Percentiles rank a stretch among this genome's conserved stretches.
Conservation (phyloP, 164 flowering plant genomes). For the Liquidambar formosana region DNA sequence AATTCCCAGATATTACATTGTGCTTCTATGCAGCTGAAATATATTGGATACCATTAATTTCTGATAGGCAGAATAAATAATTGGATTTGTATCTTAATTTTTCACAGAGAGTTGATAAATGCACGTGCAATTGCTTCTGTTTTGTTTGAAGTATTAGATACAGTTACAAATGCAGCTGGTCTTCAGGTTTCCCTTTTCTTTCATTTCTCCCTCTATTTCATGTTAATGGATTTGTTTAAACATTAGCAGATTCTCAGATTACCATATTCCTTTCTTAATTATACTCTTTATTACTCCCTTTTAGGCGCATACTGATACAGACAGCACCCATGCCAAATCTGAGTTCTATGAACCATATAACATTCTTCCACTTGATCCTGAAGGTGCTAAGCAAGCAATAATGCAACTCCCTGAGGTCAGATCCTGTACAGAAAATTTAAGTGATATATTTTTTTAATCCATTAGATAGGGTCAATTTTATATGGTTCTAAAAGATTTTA, state of each 20-base stretch:
- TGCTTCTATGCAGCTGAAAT: neutral
- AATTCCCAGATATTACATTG: neutral
- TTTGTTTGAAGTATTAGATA: conserved; percentile 61
- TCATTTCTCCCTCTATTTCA: neutral
- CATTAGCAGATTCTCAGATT: neutral
- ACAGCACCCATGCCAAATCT: conserved; percentile 40
- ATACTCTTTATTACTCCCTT: neutral
- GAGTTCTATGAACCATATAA: conserved; percentile 62
- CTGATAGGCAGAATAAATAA: neutral
- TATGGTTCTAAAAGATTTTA: neutral
- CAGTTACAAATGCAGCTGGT: conserved; percentile 55
- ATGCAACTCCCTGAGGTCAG: conserved; percentile 92
- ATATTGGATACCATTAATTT: neutral
- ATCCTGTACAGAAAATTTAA: conserved; percentile 6
- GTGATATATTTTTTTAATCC: neutral
- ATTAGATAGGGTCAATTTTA: neutral
- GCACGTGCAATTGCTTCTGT: conserved; percentile 71
- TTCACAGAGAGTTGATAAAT: conserved; percentile 59
- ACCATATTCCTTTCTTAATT: neutral
- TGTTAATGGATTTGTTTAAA: conserved; percentile 2
- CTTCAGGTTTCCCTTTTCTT: conserved; percentile 44
- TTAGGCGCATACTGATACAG: conserved; percentile 56
- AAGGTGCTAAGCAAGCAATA: conserved; percentile 72
- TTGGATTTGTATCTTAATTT: conserved; percentile 5
- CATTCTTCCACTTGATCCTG: conserved; percentile 88